A percentile compares a stretch with the other conserved stretches of the same genome.
Conservation (phyloP, 352 stramenopile genomes). For the Globisporangium alternatum region DNA sequence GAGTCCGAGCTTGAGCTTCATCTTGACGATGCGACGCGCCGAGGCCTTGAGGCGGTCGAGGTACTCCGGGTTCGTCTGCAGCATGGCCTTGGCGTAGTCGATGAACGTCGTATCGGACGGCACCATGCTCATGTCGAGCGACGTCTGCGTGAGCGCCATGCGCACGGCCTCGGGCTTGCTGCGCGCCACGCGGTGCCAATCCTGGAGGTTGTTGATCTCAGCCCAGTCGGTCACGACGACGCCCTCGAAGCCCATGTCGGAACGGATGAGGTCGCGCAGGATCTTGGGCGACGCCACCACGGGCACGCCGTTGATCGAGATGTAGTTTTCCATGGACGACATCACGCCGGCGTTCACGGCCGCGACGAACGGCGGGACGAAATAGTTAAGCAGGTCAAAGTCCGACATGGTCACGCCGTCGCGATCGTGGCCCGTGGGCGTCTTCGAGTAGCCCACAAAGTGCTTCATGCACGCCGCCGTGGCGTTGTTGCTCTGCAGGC, state of each 20-base stretch:
- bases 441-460: conserved; percentile 87
- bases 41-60: conserved; percentile 54
- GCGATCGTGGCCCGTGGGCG: conserved; percentile 78
- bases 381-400: conserved; percentile 84
- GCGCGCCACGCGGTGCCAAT: conserved; percentile 56
- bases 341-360: conserved; percentile 76
- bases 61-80: conserved; percentile 34
- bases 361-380: conserved; percentile 78
- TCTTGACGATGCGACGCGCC: conserved; percentile 57
- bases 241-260: conserved; percentile 84
- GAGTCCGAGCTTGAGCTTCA: conserved; percentile 73
- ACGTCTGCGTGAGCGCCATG: conserved; percentile 70
- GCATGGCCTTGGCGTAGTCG: conserved; percentile 34
- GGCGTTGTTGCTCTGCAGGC: conserved; percentile 71
- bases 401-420: conserved; percentile 66
- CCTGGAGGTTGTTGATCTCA: conserved; percentile 89
- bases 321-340: conserved; percentile 94
- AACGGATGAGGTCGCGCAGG: conserved; percentile 74
- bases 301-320: conserved; percentile 89
- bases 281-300: conserved; percentile 83
- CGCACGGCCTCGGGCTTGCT: conserved; percentile 53
- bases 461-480: conserved; percentile 90
- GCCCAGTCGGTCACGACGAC: conserved; percentile 92
- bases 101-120: conserved; percentile 52
- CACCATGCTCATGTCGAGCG: conserved; percentile 93